Evolutionary conservation across 768 basidiomycete species (phyloP), one percentile per base, ranked within the genome.

Genomic region (Amylocystis lapponica): DNA sequence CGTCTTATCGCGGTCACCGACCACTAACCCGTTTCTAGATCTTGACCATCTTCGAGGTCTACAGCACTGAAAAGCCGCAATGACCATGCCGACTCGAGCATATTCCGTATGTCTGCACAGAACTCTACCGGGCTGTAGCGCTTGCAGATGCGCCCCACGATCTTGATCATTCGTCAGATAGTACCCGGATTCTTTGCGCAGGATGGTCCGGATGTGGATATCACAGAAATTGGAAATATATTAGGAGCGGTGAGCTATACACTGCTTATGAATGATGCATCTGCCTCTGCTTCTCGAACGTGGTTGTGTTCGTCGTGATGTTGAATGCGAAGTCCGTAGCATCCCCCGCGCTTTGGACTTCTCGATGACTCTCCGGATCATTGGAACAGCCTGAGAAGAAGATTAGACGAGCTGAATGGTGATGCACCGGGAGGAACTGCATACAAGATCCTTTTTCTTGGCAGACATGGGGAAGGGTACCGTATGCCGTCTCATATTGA

Each of bases 391-490:
- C 69, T 85, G 43, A 53, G 59, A 20, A 38, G 49, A 0, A 51
- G 64, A 8, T 59, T 88, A 14, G 43, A 58, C 5, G 45, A 60
- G n/a, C 57, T 87, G 44, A 81, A 83, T 45, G 47, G 53, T 1
- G 48, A 50, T 3, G 69, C 75, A 1, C 58, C 60, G 2, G 38
- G 52, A 0, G 64, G 61, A 2, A 66, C 66, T 19, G 61, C 61
- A 10, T 81, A 80, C 64, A 89, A 87, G 52, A 65, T 84, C 11
- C 65, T 88, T 41, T 75, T 82, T 45, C 59, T 87, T 2, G 75
- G 74, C 2, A 67, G 86, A 50, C 86, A 90, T 48, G 86, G 86
- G 1, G 66, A 88, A 60, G 86, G 84, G 41, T 76, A 71, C 52
- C 85, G 85, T 86, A 59, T 51, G 82, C 52, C n/a, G 23, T 43